A percentile compares a stretch with the other conserved stretches of the same genome.
Evolutionary conservation across 805 yeast species (phyloP).

Genomic region (Cyberlindnera sargentensis): DNA sequence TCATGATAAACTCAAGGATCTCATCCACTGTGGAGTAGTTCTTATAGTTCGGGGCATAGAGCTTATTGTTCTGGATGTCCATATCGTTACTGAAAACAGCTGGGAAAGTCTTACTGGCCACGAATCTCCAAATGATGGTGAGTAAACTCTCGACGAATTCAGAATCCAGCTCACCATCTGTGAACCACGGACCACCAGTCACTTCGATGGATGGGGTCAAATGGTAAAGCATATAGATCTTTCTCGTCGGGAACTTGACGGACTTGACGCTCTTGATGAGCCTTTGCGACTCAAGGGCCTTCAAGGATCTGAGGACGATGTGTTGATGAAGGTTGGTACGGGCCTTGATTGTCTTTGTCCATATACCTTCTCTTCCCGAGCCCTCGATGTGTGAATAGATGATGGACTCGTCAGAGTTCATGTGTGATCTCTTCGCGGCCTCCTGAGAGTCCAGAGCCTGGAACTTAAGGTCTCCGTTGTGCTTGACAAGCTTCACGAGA

Average conservation of each 20-base stretch:
- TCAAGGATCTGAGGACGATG: constrained; percentile 78
- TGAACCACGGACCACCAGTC: constrained; percentile 99
- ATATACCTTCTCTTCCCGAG: constrained; percentile 89
- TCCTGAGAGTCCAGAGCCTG: constrained; percentile 68
- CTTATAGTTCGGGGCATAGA: constrained; percentile 50
- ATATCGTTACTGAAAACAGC: constrained; percentile 43
- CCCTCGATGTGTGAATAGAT: constrained; percentile 89
- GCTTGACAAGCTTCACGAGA: constrained; percentile 61
- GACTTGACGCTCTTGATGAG: constrained; percentile 85
- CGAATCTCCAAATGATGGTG: constrained; percentile 82
- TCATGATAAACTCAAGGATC: constrained; percentile 65
- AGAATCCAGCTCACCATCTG: constrained; percentile 89
- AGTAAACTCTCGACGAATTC: constrained; percentile 84
- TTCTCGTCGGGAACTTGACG: constrained; percentile 89
- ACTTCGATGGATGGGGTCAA: constrained; percentile 92
- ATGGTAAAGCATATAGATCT: constrained; percentile 91
- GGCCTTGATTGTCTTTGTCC: constrained; percentile 89
- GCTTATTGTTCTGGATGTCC: constrained; percentile 24
- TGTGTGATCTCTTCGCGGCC: constrained; percentile 67
- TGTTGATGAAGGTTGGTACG: constrained; percentile 87
- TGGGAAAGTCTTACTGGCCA: constrained; percentile 72
- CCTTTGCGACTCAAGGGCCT: constrained; percentile 70
- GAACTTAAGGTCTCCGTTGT: constrained; percentile 61
- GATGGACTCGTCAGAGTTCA: constrained; percentile 85
- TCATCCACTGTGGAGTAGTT: constrained; percentile 67